Evolutionary conservation across 2,329 filamentous ascomycete genomes (phyloP).

Genomic region (Cordyceps militaris): DNA sequence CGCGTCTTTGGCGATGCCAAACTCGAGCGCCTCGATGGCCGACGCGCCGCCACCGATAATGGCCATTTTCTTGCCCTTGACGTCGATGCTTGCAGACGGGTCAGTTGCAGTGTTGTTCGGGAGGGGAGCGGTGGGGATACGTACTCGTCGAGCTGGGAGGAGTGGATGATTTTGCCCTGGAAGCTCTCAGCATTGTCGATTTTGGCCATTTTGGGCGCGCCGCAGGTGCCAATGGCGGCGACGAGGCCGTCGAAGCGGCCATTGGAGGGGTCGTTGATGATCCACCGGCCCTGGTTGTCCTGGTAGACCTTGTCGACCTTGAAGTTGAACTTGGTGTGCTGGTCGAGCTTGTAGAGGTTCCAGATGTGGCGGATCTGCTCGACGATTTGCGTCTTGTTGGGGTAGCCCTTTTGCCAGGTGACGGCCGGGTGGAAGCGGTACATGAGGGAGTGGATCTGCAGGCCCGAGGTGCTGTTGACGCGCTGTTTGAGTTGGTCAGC

Average conservation of each 20-base stretch:
- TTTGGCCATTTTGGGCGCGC: conserved; percentile 65
- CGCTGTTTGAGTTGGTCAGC: conserved; percentile 34
- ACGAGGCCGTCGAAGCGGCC: conserved; percentile 75
- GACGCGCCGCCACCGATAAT: conserved; percentile 72
- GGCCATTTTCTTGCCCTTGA: conserved; percentile 66
- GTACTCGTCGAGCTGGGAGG: conserved; percentile 61
- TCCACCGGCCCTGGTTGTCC: conserved; percentile 63
- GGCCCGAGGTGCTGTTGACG: conserved; percentile 74
- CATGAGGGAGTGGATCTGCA: conserved; percentile 82
- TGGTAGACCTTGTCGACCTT: conserved; percentile 63
- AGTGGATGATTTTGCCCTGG: conserved; percentile 67
- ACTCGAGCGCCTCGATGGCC: conserved; percentile 77
- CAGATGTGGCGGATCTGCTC: conserved; percentile 65
- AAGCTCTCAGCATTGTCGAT: conserved; percentile 67
- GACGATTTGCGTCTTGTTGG: conserved; percentile 67
- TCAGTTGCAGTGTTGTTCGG: conserved; percentile 16
- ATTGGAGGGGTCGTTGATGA: conserved; percentile 64
- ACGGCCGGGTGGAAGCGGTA: conserved; percentile 82
- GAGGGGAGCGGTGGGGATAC: conserved; percentile 2
- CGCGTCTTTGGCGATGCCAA: conserved; percentile 60
- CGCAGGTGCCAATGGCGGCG: conserved; percentile 72
- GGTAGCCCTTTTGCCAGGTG: conserved; percentile 69
- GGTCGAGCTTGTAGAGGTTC: conserved; percentile 65
- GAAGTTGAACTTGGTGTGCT: conserved; percentile 65
- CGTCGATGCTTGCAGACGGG: conserved; percentile 45